Evolutionary conservation across 139 green algal genomes (phyloP), one percentile per base, ranked within the genome.

Genomic region (Closterium sp.): DNA sequence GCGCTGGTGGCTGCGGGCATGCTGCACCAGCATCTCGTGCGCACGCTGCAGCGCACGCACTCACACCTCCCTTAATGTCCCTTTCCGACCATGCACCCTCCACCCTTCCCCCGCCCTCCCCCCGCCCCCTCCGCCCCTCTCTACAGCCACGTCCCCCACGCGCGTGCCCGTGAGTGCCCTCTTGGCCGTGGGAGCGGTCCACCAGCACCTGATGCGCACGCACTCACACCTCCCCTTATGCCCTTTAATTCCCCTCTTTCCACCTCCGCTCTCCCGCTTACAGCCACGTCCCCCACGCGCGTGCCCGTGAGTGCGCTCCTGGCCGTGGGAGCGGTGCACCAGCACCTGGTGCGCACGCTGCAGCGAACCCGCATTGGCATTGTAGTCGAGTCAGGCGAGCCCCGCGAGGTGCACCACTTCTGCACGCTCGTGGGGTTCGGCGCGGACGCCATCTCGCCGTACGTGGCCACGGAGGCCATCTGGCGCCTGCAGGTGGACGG

Each of bases 341-440:
- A 98, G 92, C 94, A 97, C 91, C 95, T 99, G 89, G 96, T 99
- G 30, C 38, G 28, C 42, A 90, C 94, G 27, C 96, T 97, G 93
- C 93, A 96, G 91, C 95, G 97, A 28, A 96, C 94, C n/a, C 95
- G 94, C 22, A 96, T 97, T 13, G 97, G 96, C 9, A 92, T 99
- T 88, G 70, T 99, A n/a, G 93, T 98, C 86, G 97, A 99, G 94
- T 96, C 94, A 22, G 97, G 94, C 13, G 97, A 99, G 94, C 94
- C 96, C 50, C 45, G 96, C 34, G 96, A 97, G 84, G 96, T 99
- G 87, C 98, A 99, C 94, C 97, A 99, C 95, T 98, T 99, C 94
- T 98, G 97, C 96, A 96, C 96, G 85, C 95, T 99, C 38, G 86
- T 98, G 50, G 97, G 97, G 70, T 99, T 98, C 92, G 98, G 98